phyloP scores from a whole-genome alignment of 1,139 yeast genomes.

The Pichiaceae sp. region DNA sequence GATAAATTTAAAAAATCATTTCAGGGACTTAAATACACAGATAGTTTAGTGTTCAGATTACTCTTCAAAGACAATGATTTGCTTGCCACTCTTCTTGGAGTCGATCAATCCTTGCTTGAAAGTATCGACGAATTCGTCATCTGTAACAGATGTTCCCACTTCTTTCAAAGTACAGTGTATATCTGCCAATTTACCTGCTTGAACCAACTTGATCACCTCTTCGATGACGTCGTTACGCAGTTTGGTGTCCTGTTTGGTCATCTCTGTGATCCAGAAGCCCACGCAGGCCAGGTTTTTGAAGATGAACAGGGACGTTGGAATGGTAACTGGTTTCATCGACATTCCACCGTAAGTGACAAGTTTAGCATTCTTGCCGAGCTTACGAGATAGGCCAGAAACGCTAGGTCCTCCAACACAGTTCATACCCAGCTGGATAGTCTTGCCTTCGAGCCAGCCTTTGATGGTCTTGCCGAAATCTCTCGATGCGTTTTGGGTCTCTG shows the following conservation, averaged over 20 bases:
- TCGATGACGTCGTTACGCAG: slow-evolving; percentile 53
- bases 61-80: slow-evolving; percentile 15
- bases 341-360: slow-evolving; percentile 94
- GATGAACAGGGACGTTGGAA: slow-evolving; percentile 84
- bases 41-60: background rate
- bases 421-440: slow-evolving; percentile 64
- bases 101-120: slow-evolving; percentile 37
- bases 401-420: slow-evolving; percentile 93
- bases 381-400: slow-evolving; percentile 73
- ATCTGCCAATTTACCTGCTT: slow-evolving; percentile 52
- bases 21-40: background rate
- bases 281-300: slow-evolving; percentile 79
- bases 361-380: slow-evolving; percentile 57
- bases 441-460: slow-evolving; percentile 54
- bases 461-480: slow-evolving; percentile 54
- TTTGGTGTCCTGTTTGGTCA: slow-evolving; percentile 56
- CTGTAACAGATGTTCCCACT: slow-evolving; percentile 33
- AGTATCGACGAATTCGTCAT: slow-evolving; percentile 41
- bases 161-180: slow-evolving; percentile 45
- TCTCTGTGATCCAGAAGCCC: slow-evolving; percentile 91
- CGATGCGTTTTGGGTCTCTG: slow-evolving; percentile 75
- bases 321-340: slow-evolving; percentile 88
- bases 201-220: slow-evolving; percentile 59
- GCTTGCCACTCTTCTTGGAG: slow-evolving; percentile 21
- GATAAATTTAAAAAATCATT: background rate